Percentiles rank a stretch among this genome's conserved stretches.
These are phyloP conservation scores for Thinopyrum elongatum DNA, from an alignment of 176 grass and related monocot species.

Conservation along the genomic window DNA sequence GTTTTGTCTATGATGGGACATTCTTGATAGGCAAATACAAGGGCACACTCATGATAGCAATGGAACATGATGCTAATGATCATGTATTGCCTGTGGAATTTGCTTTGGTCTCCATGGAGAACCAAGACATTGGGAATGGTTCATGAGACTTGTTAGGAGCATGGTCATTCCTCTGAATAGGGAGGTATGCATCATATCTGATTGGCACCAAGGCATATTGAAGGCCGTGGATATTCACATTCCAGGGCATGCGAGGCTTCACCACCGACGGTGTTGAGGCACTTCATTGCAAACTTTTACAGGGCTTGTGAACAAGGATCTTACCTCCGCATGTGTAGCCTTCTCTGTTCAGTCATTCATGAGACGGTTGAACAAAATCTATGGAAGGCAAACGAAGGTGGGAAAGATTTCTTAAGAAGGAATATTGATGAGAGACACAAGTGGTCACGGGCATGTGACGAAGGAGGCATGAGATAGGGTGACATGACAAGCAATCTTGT, in stretches of 20 bases:
- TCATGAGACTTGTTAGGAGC: neutral
- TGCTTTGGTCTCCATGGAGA: neutral
- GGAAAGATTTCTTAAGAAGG: neutral
- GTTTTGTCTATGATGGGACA: neutral
- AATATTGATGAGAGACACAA: neutral
- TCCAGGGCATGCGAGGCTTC: neutral
- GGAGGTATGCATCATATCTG: neutral
- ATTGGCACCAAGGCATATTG: neutral
- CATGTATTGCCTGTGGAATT: neutral
- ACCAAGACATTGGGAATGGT: neutral
- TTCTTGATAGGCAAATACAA: neutral
- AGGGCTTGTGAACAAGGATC: neutral
- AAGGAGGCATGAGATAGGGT: neutral
- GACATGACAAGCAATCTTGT: neutral
- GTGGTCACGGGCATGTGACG: neutral
- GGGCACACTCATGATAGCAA: neutral
- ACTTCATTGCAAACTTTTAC: neutral
- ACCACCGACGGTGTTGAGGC: neutral
- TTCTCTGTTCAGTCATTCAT: neutral
- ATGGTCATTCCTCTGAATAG: neutral
- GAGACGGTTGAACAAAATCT: neutral
- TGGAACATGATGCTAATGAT: neutral
- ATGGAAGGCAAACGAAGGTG: neutral
- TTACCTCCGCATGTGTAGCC: neutral
- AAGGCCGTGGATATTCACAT: neutral